These are phyloP conservation scores for Hypocrella siamensis DNA, from an alignment of 2,329 filamentous ascomycete genomes.

Conservation along the genomic window DNA sequence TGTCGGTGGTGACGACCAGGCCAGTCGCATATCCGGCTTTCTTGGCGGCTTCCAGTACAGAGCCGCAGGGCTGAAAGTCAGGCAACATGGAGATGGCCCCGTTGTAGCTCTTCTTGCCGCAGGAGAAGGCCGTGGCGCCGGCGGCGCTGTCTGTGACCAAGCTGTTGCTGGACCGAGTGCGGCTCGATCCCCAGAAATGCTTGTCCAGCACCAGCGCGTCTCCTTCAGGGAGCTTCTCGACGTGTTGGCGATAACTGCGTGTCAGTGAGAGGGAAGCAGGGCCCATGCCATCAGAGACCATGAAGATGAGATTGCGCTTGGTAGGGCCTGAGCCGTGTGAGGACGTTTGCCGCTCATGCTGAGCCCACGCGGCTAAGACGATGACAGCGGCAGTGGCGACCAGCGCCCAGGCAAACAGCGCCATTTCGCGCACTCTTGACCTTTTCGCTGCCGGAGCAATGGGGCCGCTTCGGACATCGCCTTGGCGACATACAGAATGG, in stretches of 20 bases:
- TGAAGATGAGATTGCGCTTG: conserved; percentile 93
- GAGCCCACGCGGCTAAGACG: conserved; percentile 39
- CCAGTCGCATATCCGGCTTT: conserved; percentile 83
- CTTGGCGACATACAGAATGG: conserved; percentile 54
- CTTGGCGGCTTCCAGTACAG: conserved; percentile 85
- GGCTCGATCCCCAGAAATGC: conserved; percentile 78
- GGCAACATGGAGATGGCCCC: conserved; percentile 85
- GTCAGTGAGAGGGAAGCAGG: conserved; percentile 81
- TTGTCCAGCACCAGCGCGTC: conserved; percentile 70
- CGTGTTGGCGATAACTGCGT: conserved; percentile 68
- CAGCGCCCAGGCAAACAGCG: conserved; percentile 4
- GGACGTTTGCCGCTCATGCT: conserved; percentile 47
- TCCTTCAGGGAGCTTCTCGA: conserved; percentile 54
- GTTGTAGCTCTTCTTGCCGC: conserved; percentile 88
- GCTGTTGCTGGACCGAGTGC: conserved; percentile 70
- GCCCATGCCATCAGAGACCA: conserved; percentile 98
- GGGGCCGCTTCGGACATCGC: too few relatives aligned
- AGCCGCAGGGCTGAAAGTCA: conserved; percentile 75
- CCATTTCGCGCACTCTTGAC: conserved; percentile 1
- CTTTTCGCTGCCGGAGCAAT: background rate
- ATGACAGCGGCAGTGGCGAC: conserved; percentile 3
- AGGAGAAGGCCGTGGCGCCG: conserved; percentile 94
- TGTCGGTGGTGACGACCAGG: conserved; percentile 82
- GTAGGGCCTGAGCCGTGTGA: conserved; percentile 25
- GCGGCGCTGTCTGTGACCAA: conserved; percentile 91